Conservation (phyloP, 2,329 filamentous ascomycete genomes). For the Aureobasidium sp. region DNA sequence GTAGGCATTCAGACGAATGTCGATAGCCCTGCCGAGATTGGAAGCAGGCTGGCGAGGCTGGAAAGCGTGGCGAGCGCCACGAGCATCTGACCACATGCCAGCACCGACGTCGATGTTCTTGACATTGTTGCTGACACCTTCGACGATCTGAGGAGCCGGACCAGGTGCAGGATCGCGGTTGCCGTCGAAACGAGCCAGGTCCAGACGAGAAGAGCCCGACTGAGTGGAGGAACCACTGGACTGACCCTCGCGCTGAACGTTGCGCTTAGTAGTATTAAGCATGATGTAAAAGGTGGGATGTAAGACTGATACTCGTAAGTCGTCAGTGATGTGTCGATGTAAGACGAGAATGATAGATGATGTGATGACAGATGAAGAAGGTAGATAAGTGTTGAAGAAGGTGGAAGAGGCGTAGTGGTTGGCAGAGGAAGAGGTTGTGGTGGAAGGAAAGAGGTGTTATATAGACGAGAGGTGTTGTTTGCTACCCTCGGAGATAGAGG, state of each 20-base stretch:
- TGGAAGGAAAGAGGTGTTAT: neutral
- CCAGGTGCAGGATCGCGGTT: constrained; percentile 19
- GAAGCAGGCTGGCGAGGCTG: constrained; percentile 32
- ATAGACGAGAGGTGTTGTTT: constrained; percentile 8
- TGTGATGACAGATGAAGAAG: constrained; percentile 1
- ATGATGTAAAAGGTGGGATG: constrained; percentile 5
- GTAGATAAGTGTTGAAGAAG: neutral
- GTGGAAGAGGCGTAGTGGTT: constrained; percentile 6
- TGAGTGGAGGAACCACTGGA: neutral
- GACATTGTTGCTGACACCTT: constrained; percentile 10
- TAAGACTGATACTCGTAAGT: neutral
- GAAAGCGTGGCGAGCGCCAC: constrained; percentile 20
- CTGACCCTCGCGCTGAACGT: constrained; percentile 1
- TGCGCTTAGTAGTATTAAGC: neutral
- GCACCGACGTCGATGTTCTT: constrained; percentile 26
- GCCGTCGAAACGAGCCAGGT: constrained; percentile 17
- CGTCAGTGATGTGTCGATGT: neutral
- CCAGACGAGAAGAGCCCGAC: neutral
- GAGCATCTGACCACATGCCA: constrained; percentile 26
- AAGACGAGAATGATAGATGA: neutral
- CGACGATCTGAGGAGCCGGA: neutral
- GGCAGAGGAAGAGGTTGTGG: constrained; percentile 11
- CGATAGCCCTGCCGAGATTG: constrained; percentile 33
- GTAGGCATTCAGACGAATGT: constrained; percentile 64
- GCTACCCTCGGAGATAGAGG: neutral